These are phyloP conservation scores for Galeopsis tetrahit DNA, from an alignment of 257 asterid genomes.

Conservation along the genomic window DNA sequence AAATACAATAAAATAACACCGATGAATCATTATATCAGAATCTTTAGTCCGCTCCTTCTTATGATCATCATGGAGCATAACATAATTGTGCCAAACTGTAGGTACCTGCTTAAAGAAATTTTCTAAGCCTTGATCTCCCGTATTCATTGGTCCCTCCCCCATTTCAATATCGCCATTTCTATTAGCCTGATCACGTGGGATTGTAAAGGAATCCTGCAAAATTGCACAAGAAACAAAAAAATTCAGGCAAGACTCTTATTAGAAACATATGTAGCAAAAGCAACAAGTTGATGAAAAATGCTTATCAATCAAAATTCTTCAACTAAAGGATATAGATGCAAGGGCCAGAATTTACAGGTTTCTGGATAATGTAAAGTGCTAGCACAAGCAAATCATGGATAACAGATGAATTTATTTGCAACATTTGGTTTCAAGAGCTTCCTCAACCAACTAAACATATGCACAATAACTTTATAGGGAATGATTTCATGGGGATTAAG, in stretches of 20 bases:
- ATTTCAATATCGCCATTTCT: slow-evolving; percentile 85
- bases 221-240: slow-evolving; percentile 27
- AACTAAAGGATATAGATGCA: not conserved
- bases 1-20: slow-evolving; percentile 12
- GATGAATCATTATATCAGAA: slow-evolving; percentile 14
- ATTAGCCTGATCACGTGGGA: slow-evolving; percentile 60
- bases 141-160: slow-evolving; percentile 68
- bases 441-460: slow-evolving; percentile 18
- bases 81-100: slow-evolving; percentile 31
- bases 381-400: not conserved
- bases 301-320: slow-evolving; percentile 9
- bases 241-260: slow-evolving; percentile 16
- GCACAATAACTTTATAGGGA: slow-evolving; percentile 4
- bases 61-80: slow-evolving; percentile 29
- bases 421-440: slow-evolving; percentile 1
- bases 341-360: not conserved
- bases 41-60: not conserved
- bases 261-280: slow-evolving; percentile 13
- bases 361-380: not conserved
- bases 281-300: not conserved
- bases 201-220: slow-evolving; percentile 67
- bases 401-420: not conserved
- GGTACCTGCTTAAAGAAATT: slow-evolving; percentile 86
- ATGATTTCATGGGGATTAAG: slow-evolving; percentile 18
- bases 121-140: slow-evolving; percentile 85